Conservation (phyloP, 805 yeast species). For the Candida coquimbonensis region DNA sequence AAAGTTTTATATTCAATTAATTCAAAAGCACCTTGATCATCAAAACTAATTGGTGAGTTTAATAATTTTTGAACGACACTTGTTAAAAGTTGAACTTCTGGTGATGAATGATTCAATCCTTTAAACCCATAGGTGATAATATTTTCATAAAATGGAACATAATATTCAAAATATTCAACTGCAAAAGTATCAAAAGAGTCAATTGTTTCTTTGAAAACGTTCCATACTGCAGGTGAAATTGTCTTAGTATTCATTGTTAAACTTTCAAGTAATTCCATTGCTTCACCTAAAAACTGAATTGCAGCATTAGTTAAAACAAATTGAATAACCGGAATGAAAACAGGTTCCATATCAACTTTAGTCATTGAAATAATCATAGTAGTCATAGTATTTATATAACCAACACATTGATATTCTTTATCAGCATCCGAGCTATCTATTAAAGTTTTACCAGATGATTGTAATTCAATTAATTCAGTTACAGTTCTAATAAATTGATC, state of each 20-base stretch:
- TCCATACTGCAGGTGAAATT: slow-evolving; percentile 48
- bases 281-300: slow-evolving; percentile 54
- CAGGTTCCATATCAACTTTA: slow-evolving; percentile 43
- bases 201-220: slow-evolving; percentile 38
- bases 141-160: slow-evolving; percentile 50
- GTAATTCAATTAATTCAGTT: slow-evolving; percentile 43
- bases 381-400: slow-evolving; percentile 62
- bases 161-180: slow-evolving; percentile 48
- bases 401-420: slow-evolving; percentile 62
- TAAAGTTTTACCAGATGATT: slow-evolving; percentile 9
- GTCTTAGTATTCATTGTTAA: slow-evolving; percentile 41
- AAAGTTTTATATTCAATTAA: slow-evolving; percentile 21
- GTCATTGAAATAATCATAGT: slow-evolving; percentile 69
- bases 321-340: slow-evolving; percentile 50
- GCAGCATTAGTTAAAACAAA: slow-evolving; percentile 53
- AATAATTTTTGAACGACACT: slow-evolving; percentile 13
- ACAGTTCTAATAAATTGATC: slow-evolving; percentile 55
- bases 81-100: slow-evolving; percentile 14
- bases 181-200: slow-evolving; percentile 55
- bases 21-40: slow-evolving; percentile 30
- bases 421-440: slow-evolving; percentile 36
- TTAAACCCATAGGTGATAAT: slow-evolving; percentile 45
- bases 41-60: slow-evolving; percentile 20
- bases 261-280: slow-evolving; percentile 57
- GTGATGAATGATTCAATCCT: slow-evolving; percentile 11